Percentiles rank a stretch among this genome's conserved stretches.
Evolutionary conservation across 2,329 filamentous ascomycete species (phyloP).

Genomic region (Aspergillus fischeri): DNA sequence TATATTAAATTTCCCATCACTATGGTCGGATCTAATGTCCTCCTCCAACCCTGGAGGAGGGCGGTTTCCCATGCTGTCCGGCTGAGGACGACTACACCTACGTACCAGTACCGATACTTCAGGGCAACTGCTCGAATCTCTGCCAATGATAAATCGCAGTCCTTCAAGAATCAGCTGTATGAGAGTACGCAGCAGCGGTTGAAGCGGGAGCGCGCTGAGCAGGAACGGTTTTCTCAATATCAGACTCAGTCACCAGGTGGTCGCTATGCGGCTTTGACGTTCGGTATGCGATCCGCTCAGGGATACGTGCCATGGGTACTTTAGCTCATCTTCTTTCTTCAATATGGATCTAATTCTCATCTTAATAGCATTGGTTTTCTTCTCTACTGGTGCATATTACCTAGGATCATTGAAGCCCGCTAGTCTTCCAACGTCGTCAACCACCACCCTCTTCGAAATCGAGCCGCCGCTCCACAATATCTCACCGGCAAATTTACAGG

Average conservation of each 20-base stretch:
- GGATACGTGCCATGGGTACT: not conserved
- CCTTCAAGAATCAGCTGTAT: constrained; percentile 60
- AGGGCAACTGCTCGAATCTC: constrained; percentile 14
- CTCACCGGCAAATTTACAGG: constrained; percentile 55
- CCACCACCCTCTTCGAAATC: constrained; percentile 48
- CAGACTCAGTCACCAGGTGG: constrained; percentile 38
- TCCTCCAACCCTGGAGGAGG: constrained; percentile 9
- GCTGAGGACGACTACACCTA: constrained; percentile 6
- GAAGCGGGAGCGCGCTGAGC: constrained; percentile 55
- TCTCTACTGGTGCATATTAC: constrained; percentile 53
- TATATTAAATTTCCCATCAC: not conserved
- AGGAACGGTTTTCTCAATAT: constrained; percentile 47
- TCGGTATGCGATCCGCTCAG: constrained; percentile 22
- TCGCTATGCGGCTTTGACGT: constrained; percentile 35
- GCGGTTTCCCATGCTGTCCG: constrained; percentile 16
- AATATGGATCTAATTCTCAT: constrained; percentile 9
- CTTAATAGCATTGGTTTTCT: constrained; percentile 46
- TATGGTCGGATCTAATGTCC: constrained; percentile 19
- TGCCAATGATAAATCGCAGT: constrained; percentile 32
- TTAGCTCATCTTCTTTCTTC: not conserved
- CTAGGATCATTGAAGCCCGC: constrained; percentile 49
- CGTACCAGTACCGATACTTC: constrained; percentile 19
- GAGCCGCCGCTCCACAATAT: constrained; percentile 53
- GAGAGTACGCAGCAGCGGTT: constrained; percentile 58
- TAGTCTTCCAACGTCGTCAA: constrained; percentile 51